Base-by-base conservation (phyloP, 2,329 filamentous ascomycete genomes). In the Xylariales sp. region DNA sequence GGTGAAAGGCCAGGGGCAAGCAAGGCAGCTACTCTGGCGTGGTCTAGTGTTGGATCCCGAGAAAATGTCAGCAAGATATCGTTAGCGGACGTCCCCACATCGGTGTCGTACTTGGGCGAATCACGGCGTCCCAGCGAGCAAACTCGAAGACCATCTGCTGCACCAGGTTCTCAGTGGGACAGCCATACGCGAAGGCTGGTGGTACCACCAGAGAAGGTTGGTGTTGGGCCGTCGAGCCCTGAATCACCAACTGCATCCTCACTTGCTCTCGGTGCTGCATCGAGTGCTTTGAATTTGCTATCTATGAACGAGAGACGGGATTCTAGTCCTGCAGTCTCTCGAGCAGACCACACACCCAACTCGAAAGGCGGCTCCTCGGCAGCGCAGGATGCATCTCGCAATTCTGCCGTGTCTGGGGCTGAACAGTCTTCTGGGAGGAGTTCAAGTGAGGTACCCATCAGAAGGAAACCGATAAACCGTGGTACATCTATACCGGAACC, bases 11-110 rank as follows among this genome's bases (percentile, higher is more conserved):
- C 66, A 7, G 70, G 78, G 1, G 73, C 80, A 10, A 82, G 72
- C 58, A 81, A 79, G 54, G 81, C 81, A 29, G 81, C 81, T 19
- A 78, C 76, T 3, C 55, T 84, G 39, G 81, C 81, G 22, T 85
- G 81, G 79, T 70, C 59, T 40, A 64, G 66, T 14, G 57, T 75
- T 11, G 63, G 64, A 10, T 60, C 66, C 4, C 62, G 58, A 46
- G 67, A 72, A 20, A 61, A 59, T 32, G 44, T 53, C 42, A 31
- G 51, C 32, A 58, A 56, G 43, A 45, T 51, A 28, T 36, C 52
- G 21, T 49, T 48, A 60, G 33, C 48, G 52, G 24, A 51, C 40
- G 22, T 49, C 52, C 14, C 43, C 42, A 22, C 58, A 62, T 14
- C 52, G n/a, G n/a, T n/a, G n/a, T n/a, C n/a, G n/a, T n/a, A n/a